Base-by-base conservation (phyloP, 2,329 filamentous ascomycete genomes). In the Grosmannia penicillata region DNA sequence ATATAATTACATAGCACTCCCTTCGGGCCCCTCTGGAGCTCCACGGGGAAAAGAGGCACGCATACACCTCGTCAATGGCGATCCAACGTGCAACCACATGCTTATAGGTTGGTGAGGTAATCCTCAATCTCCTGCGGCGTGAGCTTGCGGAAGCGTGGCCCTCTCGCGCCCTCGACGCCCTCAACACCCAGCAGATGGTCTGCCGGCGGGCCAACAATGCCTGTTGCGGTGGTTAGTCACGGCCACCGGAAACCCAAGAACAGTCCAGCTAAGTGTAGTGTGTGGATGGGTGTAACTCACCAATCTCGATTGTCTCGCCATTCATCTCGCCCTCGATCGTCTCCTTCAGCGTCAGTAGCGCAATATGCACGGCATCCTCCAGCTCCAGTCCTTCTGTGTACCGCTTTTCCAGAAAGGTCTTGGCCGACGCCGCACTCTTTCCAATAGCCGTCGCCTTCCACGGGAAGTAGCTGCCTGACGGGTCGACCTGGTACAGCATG, bases 241-340 rank as follows among this genome's bases (percentile, higher is more conserved):
- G n/a, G n/a, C n/a, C n/a, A n/a, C n/a, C n/a, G n/a, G n/a, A n/a
- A n/a, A n/a, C n/a, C n/a, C n/a, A n/a, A n/a, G n/a, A n/a, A n/a
- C n/a, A n/a, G n/a, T n/a, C n/a, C n/a, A n/a, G n/a, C n/a, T n/a
- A n/a, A n/a, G n/a, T n/a, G n/a, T n/a, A n/a, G n/a, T n/a, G n/a
- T n/a, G n/a, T n/a, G n/a, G n/a, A n/a, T n/a, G 24, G 11, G 13
- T 4, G 18, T 7, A 28, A 58, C 77, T 58, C 63, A 86, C 85
- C 89, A 60, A 98, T 95, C 65, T 98, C 91, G 47, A 98, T 93
- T 24, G 89, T 95, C 59, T 96, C 87, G 45, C 89, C 89, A 51
- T 89, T 96, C 89, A 96, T 96, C 66, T 96, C 91, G 41, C 91
- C 91, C 66, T 96, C 89, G 56, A 98, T 98, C 41, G 91, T 95